phyloP scores from a whole-genome alignment of 192 early-diverging fungal genomes.

The Coemansia sp. region DNA sequence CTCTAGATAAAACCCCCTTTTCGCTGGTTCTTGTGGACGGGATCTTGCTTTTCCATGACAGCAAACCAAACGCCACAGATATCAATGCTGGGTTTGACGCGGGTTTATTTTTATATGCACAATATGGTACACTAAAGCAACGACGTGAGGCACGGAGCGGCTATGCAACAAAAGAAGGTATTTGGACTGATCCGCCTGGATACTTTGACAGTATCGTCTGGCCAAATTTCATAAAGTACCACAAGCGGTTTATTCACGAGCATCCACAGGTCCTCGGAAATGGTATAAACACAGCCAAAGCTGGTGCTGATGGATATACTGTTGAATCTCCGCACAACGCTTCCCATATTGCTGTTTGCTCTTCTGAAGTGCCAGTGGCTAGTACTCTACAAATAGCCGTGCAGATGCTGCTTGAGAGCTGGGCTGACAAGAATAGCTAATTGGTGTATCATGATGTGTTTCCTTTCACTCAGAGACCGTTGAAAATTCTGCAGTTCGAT shows the following conservation, averaged over 20 bases:
- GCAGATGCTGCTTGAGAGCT: conserved; percentile 15
- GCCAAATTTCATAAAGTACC: conserved; percentile 65
- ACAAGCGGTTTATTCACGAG: conserved; percentile 17
- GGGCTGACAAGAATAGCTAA: conserved; percentile 8
- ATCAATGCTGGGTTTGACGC: conserved; percentile 22
- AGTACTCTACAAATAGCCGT: conserved; percentile 19
- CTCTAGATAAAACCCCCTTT: conserved; percentile 24
- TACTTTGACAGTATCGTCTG: conserved; percentile 78
- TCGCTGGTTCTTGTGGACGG: conserved; percentile 63
- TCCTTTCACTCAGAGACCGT: too few species aligned
- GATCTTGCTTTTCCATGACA: conserved; percentile 72
- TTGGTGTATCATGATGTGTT: background rate
- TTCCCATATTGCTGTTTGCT: conserved; percentile 27
- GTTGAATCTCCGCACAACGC: background rate
- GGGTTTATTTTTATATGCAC: conserved; percentile 56
- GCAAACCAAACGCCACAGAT: conserved; percentile 54
- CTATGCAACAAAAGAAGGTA: conserved; percentile 79
- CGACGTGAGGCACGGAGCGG: conserved; percentile 65
- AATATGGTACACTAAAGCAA: conserved; percentile 61
- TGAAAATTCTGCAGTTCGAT: too few species aligned
- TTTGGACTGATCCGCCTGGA: conserved; percentile 73
- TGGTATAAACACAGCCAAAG: too few species aligned
- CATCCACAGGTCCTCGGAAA: conserved; percentile 16
- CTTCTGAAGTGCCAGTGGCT: conserved; percentile 30
- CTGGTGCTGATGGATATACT: background rate